phyloP scores from a whole-genome alignment of 257 asterid genomes.

The Solanum clarkiae region DNA sequence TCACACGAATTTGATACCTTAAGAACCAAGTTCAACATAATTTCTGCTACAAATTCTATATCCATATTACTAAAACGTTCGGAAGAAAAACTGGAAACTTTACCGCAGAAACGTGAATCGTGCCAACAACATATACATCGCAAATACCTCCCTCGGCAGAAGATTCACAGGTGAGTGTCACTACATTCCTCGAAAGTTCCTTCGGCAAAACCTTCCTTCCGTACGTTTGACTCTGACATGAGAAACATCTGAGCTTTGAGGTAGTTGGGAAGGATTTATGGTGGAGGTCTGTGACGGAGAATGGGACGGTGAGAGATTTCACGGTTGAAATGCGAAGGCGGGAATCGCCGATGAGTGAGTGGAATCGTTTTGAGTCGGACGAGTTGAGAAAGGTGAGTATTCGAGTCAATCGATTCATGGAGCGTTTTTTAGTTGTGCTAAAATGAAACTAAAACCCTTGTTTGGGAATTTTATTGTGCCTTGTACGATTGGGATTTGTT shows the following conservation, averaged over 20 bases:
- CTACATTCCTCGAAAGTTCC: conserved; percentile 49
- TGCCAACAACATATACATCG: conserved; percentile 80
- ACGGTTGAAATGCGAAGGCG: background rate
- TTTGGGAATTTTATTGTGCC: background rate
- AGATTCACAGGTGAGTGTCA: conserved; percentile 65
- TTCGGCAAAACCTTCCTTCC: conserved; percentile 55
- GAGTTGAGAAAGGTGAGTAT: background rate
- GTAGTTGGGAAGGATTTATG: conserved; percentile 5
- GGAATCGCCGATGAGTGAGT: background rate
- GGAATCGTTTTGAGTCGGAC: background rate
- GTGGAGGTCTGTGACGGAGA: background rate
- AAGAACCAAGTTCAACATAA: background rate
- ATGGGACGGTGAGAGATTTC: background rate
- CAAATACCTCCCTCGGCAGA: conserved; percentile 64
- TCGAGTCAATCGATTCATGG: background rate
- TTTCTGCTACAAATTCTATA: background rate
- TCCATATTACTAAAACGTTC: background rate
- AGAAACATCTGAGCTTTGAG: background rate
- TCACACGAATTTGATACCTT: background rate
- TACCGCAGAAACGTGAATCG: conserved; percentile 51
- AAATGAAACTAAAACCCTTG: background rate
- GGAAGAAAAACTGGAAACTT: background rate
- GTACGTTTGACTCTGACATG: background rate
- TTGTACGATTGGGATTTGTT: background rate
- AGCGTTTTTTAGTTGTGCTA: background rate